These are phyloP conservation scores for Trichoderma virens DNA, from an alignment of 495 filamentous ascomycete genomes.

Conservation along the genomic window DNA sequence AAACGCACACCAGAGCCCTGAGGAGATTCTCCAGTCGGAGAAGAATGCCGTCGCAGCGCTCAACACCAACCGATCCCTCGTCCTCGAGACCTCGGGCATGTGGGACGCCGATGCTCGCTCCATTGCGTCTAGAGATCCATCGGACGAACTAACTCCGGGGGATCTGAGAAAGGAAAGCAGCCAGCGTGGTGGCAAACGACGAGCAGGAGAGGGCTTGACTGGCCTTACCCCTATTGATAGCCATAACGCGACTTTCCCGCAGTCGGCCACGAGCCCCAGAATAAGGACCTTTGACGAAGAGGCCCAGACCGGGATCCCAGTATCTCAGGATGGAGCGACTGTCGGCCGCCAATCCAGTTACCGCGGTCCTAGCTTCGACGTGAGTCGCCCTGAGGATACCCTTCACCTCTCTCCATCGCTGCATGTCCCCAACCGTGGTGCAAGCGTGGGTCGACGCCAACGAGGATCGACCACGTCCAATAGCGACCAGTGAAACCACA, in stretches of 20 bases:
- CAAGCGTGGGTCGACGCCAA: background rate
- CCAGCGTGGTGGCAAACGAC: slow-evolving; percentile 7
- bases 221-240: background rate
- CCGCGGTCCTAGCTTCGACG: background rate
- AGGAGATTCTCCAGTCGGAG: slow-evolving; percentile 1
- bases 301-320: slow-evolving; percentile 5
- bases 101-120: slow-evolving; percentile 10
- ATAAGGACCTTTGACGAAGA: slow-evolving; percentile 10
- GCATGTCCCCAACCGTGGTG: background rate
- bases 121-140: slow-evolving; percentile 18
- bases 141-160: slow-evolving; percentile 11
- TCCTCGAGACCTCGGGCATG: slow-evolving; percentile 9
- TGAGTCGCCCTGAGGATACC: background rate
- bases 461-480: background rate
- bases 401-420: background rate
- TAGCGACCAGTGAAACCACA: background rate
- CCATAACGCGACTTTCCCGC: background rate
- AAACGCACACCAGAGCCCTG: slow-evolving; percentile 10
- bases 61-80: slow-evolving; percentile 2
- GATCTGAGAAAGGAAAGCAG: slow-evolving; percentile 12
- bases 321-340: background rate
- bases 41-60: background rate
- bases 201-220: slow-evolving; percentile 11
- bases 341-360: slow-evolving; percentile 3
- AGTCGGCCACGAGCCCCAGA: background rate